Base-by-base conservation (phyloP, 805 yeast genomes). In the Saccharomycopsis capsularis region DNA sequence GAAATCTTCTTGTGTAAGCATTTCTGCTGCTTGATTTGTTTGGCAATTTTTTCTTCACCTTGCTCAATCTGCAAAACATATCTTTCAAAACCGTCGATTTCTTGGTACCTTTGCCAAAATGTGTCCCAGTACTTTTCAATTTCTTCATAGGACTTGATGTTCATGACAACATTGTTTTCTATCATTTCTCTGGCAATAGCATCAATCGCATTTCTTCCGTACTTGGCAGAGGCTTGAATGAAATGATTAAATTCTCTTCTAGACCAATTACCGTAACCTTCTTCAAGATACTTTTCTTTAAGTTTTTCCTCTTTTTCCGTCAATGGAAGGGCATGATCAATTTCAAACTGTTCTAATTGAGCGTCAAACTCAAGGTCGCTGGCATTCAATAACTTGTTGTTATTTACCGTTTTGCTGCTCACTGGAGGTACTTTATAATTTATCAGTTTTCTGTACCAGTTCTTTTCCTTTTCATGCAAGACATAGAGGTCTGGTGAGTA, bases 21-120 rank as follows among this genome's bases (percentile, higher is more conserved):
- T 63, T 86, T 95, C 61, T 81, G 85, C 59, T 89, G 96, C 29
- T 80, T 67, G 57, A 75, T 75, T 7, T 75, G 61, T 58, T 78
- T 80, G 42, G 78, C 70, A 23, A 85, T 75, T 63, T 77, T 84
- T 53, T 89, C 96, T 62, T 93, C 98, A 15, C 98, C 99, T 3
- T 76, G 73, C 60, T 89, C 95, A 53, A 93, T 87, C 58, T 82
- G 91, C 18, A 75, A 70, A 47, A 90, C 66, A 63, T 83, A 87
- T 55, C 86, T 76, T 56, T 93, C 99, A 65, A 82, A 83, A 9
- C 96, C 95, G 30, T 91, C 98, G 54, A 93, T 82, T 56, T 82
- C 85, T 44, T 76, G 71, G 59, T 79, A 82, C 46, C 83, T 75
- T 23, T 73, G 59, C 99, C 98, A 93, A 63, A 93, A 93, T 7